Conservation (phyloP, 1,139 yeast species). For the Blastobotrys proliferans region DNA sequence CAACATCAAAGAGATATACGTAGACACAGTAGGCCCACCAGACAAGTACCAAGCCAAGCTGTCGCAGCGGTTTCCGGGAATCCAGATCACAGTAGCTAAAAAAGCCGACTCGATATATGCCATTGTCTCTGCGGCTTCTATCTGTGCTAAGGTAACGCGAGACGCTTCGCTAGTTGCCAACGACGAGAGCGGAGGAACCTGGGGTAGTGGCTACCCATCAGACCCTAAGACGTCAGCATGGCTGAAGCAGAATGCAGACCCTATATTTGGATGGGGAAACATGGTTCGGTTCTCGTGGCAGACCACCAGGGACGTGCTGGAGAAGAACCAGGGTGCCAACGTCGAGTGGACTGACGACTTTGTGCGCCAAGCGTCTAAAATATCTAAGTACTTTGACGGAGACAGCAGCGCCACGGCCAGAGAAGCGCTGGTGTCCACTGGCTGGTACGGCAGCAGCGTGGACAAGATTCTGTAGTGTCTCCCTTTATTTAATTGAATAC, state of each 20-base stretch:
- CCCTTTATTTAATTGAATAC: too few relatives aligned
- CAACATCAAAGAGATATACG: conserved; percentile 64
- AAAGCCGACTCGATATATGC: conserved; percentile 96
- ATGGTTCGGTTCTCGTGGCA: conserved; percentile 91
- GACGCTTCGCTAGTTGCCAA: conserved; percentile 57
- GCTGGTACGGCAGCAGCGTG: conserved; percentile 21
- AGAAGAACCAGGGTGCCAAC: conserved; percentile 40
- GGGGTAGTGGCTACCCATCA: conserved; percentile 94
- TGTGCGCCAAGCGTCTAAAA: conserved; percentile 1
- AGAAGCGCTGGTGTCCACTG: conserved; percentile 17
- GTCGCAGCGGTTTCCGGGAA: conserved; percentile 59
- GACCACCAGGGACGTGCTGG: conserved; percentile 73
- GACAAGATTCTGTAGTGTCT: conserved; percentile 6
- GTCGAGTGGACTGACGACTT: conserved; percentile 58
- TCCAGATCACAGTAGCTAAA: conserved; percentile 77
- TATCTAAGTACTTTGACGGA: conserved; percentile 10
- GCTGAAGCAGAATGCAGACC: conserved; percentile 60
- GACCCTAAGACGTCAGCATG: conserved; percentile 81
- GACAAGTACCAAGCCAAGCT: conserved; percentile 73
- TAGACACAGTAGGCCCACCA: conserved; percentile 98
- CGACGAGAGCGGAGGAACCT: conserved; percentile 34
- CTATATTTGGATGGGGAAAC: conserved; percentile 82
- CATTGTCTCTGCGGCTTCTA: conserved; percentile 93
- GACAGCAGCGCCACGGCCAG: conserved; percentile 7
- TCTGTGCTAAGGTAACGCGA: conserved; percentile 94